Conservation (phyloP, 129 eudicot genomes). For the Helianthus tuberosus region DNA sequence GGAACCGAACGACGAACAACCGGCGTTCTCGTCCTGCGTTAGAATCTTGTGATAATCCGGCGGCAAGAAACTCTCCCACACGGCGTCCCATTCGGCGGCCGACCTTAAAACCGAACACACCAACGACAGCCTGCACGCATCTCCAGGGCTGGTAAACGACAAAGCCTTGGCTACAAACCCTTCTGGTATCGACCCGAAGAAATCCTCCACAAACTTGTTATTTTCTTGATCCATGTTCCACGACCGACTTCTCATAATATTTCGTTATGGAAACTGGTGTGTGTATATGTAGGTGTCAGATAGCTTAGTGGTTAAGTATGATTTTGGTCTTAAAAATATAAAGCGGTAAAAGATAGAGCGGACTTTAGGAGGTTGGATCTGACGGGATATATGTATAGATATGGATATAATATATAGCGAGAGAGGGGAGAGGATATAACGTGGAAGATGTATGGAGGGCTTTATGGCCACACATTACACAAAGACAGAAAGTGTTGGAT, state of each 20-base stretch:
- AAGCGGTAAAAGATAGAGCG: constrained; percentile 17
- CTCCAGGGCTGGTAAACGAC: constrained; percentile 57
- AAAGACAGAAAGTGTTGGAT: constrained; percentile 6
- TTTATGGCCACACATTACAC: constrained; percentile 10
- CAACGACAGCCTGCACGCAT: constrained; percentile 50
- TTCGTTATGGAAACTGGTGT: no score
- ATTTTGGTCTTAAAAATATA: not conserved
- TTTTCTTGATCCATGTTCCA: not conserved
- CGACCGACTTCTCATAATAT: constrained; percentile 7
- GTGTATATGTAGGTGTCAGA: not conserved
- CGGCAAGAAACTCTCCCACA: constrained; percentile 76
- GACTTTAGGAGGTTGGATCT: constrained; percentile 31
- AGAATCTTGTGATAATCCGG: constrained; percentile 43
- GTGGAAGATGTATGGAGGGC: constrained; percentile 17
- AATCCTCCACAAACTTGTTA: constrained; percentile 9
- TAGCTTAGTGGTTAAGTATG: constrained; percentile 48
- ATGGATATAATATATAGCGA: not conserved
- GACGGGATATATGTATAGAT: not conserved
- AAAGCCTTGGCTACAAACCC: constrained; percentile 53
- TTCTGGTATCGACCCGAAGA: constrained; percentile 54
- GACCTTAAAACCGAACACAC: constrained; percentile 56
- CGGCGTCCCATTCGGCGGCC: constrained; percentile 71
- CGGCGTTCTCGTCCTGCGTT: constrained; percentile 12
- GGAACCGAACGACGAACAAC: constrained; percentile 2
- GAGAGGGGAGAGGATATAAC: no score